Base-by-base conservation (phyloP, 306 rosid genomes). In the Gillenia trifoliata region DNA sequence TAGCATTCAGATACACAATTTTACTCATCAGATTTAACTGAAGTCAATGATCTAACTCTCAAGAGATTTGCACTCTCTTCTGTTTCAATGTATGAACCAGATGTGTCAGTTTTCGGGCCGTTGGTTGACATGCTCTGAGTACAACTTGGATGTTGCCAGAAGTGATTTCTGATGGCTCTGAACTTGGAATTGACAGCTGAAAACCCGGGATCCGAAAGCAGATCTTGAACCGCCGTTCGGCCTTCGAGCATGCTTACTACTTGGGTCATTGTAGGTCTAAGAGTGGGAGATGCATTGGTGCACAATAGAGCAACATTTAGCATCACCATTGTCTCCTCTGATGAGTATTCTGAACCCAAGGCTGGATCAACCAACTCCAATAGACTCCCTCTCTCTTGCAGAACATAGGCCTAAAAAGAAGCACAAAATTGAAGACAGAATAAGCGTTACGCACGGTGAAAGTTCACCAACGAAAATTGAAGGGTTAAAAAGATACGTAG, bases 171-270 rank as follows among this genome's bases (percentile, higher is more conserved):
- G 41, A 87, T 68, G 67, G 89, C 78, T 66, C 80, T 89, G 57
- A 66, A 38, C 75, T 83, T 88, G 80, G 94, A 85, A 36, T 86
- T 86, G n/a, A n/a, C 47, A 17, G 93, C 85, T 13, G 96, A 88
- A 71, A 85, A 88, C 16, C 96, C 90, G 0, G 97, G 94, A 75
- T 90, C 95, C 59, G 97, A 91, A 47, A 89, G 94, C 7, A 87
- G 63, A 11, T 86, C 94, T 41, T 91, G 94, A 41, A 94, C 86
- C 8, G 74, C 84, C 23, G 97, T 94, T 85, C 85, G 80, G 61
- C 98, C 98, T 86, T 94, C 97, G 3, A 94, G 95, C 94, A 94
- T 94, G 86, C 97, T 94, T 50, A 91, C 91, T 33, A 77, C 98
- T 83, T 94, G 96, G 23, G 91, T 79, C 97, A 91, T 94, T 47